Evolutionary conservation across 2,329 filamentous ascomycete species (phyloP).

Genomic region (Immersiporthe knoxdaviesiana): DNA sequence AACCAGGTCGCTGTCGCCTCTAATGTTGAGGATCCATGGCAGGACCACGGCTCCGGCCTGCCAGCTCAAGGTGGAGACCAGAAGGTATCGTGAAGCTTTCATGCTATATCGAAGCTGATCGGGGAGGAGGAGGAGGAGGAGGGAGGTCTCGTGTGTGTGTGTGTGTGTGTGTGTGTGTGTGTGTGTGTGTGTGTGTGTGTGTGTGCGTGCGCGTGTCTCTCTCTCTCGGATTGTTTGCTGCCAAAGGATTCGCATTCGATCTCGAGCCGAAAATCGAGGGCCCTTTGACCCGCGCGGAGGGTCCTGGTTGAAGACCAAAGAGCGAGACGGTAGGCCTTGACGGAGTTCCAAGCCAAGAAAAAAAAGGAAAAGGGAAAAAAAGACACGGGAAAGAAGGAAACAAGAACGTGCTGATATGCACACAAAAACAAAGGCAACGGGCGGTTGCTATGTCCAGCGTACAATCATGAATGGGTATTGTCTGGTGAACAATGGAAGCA

Average conservation of each 20-base stretch:
- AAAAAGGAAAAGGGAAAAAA: not conserved
- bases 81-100: slow-evolving; percentile 20
- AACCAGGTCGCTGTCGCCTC: slow-evolving; percentile 19
- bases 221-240: not conserved
- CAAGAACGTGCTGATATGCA: slow-evolving; percentile 11
- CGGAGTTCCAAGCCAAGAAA: no score
- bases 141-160: not conserved
- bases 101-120: slow-evolving; percentile 5
- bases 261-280: not conserved
- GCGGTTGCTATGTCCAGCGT: not conserved
- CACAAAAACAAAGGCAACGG: not conserved
- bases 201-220: no score
- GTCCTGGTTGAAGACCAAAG: not conserved
- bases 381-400: not conserved
- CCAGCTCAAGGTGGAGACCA: slow-evolving; percentile 12
- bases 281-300: not conserved
- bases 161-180: not conserved
- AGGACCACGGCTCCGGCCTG: slow-evolving; percentile 21
- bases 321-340: slow-evolving; percentile 1
- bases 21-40: slow-evolving; percentile 19
- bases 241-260: not conserved
- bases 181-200: not conserved
- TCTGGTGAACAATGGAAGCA: not conserved
- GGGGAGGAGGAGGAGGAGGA: no score
- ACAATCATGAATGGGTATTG: slow-evolving; percentile 5